These are phyloP conservation scores for Xylaria acuta DNA, from an alignment of 495 filamentous ascomycete species.

Conservation along the genomic window DNA sequence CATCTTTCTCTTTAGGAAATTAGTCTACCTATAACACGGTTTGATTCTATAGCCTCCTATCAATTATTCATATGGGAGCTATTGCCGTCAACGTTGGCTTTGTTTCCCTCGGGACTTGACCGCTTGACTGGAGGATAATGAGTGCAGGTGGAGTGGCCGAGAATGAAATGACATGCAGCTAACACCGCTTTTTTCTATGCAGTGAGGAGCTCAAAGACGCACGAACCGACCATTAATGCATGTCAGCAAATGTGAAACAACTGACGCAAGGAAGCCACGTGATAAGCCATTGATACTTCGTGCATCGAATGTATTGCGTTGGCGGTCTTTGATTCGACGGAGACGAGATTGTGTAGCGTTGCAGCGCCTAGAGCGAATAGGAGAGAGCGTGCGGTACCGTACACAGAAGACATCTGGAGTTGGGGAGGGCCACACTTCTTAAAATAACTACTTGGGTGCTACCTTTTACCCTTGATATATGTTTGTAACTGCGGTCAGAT, in stretches of 20 bases:
- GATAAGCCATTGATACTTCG: slow-evolving; percentile 15
- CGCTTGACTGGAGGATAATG: neutral
- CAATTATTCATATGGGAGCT: neutral
- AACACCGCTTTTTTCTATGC: slow-evolving; percentile 25
- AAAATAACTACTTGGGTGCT: neutral
- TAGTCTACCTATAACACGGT: neutral
- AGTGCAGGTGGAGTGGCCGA: slow-evolving; percentile 8
- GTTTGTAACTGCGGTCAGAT: neutral
- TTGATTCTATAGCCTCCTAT: neutral
- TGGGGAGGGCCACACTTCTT: neutral
- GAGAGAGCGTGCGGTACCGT: slow-evolving; percentile 6
- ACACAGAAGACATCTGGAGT: neutral
- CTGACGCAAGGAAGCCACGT: slow-evolving; percentile 23
- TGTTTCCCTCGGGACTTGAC: neutral
- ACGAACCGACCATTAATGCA: slow-evolving; percentile 26
- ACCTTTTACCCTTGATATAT: neutral
- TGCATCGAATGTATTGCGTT: slow-evolving; percentile 20
- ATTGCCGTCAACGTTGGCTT: neutral
- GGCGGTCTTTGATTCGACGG: slow-evolving; percentile 19
- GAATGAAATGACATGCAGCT: slow-evolving; percentile 21
- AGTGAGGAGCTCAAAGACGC: slow-evolving; percentile 11
- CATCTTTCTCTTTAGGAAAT: neutral
- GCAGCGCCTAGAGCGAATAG: slow-evolving; percentile 13
- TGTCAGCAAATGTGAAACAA: slow-evolving; percentile 28
- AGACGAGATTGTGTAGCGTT: slow-evolving; percentile 7